Evolutionary conservation across 1,284 basidiomycete species (phyloP).

Genomic region (Cerrena zonata): DNA sequence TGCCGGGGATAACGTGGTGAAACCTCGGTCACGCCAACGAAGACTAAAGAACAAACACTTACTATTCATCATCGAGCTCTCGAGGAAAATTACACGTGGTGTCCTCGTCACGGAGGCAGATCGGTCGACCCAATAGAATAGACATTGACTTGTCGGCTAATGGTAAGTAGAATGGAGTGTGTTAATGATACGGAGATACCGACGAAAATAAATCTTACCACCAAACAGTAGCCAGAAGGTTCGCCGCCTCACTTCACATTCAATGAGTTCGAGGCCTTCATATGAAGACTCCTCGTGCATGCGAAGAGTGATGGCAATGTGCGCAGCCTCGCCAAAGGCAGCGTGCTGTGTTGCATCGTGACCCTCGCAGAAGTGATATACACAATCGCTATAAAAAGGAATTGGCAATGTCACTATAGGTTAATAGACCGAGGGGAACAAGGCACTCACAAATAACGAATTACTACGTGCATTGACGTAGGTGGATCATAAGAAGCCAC

Average conservation of each 20-base stretch:
- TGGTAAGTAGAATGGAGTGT: slow-evolving; percentile 3
- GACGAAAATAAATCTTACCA: slow-evolving; percentile 39
- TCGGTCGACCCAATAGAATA: slow-evolving; percentile 72
- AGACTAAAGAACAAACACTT: slow-evolving; percentile 29
- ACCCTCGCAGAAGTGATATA: slow-evolving; percentile 83
- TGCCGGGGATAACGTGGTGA: slow-evolving; percentile 28
- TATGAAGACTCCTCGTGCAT: slow-evolving; percentile 81
- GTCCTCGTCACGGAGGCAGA: slow-evolving; percentile 79
- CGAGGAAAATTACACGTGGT: slow-evolving; percentile 81
- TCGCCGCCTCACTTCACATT: slow-evolving; percentile 75
- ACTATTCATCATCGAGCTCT: slow-evolving; percentile 83
- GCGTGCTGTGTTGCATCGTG: slow-evolving; percentile 81
- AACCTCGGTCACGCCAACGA: slow-evolving; percentile 26
- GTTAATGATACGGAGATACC: slow-evolving; percentile 7
- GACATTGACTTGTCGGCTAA: slow-evolving; percentile 85
- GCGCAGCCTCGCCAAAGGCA: slow-evolving; percentile 75
- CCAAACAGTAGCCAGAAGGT: slow-evolving; percentile 84
- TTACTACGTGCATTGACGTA: slow-evolving; percentile 72
- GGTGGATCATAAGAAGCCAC: slow-evolving; percentile 77
- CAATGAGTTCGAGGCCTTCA: slow-evolving; percentile 75
- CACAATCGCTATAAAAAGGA: slow-evolving; percentile 51
- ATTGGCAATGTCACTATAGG: slow-evolving; percentile 5
- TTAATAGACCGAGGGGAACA: background rate
- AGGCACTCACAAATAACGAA: slow-evolving; percentile 73
- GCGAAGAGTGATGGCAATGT: slow-evolving; percentile 73